These are phyloP conservation scores for Apiotrichum montevideense DNA, from an alignment of 1,284 basidiomycete genomes.

Conservation along the genomic window DNA sequence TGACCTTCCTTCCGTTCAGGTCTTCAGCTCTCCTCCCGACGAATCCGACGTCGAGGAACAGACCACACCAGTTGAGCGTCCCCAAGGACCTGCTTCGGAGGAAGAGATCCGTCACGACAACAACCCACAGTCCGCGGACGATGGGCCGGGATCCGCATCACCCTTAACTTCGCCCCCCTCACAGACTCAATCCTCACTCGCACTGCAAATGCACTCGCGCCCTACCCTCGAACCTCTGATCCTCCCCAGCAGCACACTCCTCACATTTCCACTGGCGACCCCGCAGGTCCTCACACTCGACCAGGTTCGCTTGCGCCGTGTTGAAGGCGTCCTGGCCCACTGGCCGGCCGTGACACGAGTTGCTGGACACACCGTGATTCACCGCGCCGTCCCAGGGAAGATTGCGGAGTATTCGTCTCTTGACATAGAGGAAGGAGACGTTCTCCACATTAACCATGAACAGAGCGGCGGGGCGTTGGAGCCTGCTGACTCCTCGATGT, in stretches of 20 bases:
- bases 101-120: too few species aligned
- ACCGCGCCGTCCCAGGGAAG: constrained; percentile 1
- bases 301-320: neutral
- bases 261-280: neutral
- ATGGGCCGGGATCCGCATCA: too few species aligned
- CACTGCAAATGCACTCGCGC: neutral
- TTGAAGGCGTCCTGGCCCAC: neutral
- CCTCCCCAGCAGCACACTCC: neutral
- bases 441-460: too few species aligned
- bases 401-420: neutral
- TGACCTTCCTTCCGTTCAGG: too few species aligned
- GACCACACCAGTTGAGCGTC: neutral
- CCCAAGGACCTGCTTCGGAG: too few species aligned
- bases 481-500: neutral
- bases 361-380: neutral
- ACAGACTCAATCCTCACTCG: neutral
- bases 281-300: neutral
- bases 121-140: too few species aligned
- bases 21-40: too few species aligned
- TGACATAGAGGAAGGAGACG: neutral
- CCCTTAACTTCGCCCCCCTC: too few species aligned
- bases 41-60: neutral
- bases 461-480: too few species aligned
- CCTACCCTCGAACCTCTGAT: neutral
- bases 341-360: constrained; percentile 2